Base-by-base conservation (phyloP, 2,329 filamentous ascomycete genomes). In the Penicillium sp. region DNA sequence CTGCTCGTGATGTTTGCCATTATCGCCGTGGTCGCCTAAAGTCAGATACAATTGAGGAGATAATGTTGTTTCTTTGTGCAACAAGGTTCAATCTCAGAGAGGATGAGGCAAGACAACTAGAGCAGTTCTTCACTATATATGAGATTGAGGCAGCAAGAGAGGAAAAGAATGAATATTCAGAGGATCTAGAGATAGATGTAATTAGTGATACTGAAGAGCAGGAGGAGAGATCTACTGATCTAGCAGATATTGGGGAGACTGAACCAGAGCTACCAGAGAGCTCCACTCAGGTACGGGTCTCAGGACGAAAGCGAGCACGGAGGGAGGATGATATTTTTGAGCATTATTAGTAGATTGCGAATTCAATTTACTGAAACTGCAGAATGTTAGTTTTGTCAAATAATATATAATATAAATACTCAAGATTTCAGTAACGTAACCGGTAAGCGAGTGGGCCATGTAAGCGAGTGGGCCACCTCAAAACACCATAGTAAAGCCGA, bases 1-100 rank as follows among this genome's bases (percentile, higher is more conserved):
- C n/a, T n/a, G n/a, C n/a, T n/a, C n/a, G n/a, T n/a, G 36, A 50
- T 46, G 28, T 50, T 14, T 50, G 27, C 30, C 35, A 50, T 18
- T 50, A 46, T 42, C 35, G 16, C 10, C 31, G 30, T 25, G 40
- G 41, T 2, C 11, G 30, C 4, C 18, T 50, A 10, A 50, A 40
- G 9, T 25, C 47, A 2, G 2, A 44, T 13, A 50, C 41, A 7
- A 50, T 50, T 25, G n/a, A 33, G 14, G 41, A 44, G 22, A 7
- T 44, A 6, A 44, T 50, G 24, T 14, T 50, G 11, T 42, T 41
- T n/a, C 18, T 46, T 16, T 50, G 20, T 41, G 42, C 43, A 27
- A 38, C 36, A 28, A 36, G 27, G 25, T 50, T 50, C 28, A n/a
- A 50, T 30, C 20, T 47, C 20, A 25, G 40, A 40, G 36, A 47